Base-by-base conservation (phyloP, 352 stramenopile genomes). In the Nothophytophthora sp. region DNA sequence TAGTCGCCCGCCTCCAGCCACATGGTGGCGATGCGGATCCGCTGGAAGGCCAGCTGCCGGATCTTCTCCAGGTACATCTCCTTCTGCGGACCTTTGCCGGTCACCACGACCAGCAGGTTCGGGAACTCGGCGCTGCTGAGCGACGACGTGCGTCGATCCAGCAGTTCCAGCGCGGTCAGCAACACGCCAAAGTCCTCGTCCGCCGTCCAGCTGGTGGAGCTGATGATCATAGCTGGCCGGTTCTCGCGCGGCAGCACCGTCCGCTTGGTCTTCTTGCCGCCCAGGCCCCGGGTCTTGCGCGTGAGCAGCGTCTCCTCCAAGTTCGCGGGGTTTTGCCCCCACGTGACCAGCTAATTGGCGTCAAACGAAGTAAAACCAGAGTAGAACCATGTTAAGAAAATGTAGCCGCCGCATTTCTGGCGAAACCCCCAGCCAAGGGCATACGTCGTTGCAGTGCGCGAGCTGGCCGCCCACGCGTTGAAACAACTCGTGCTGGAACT, bases 181-280 rank as follows among this genome's bases (percentile, higher is more conserved):
- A 99, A 64, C 45, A 99, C 91, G 15, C 83, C 84, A 89, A 99
- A 99, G 64, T 99, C 97, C 73, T 99, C 98, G 59, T 99, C 98
- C 3, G 95, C 82, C 6, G 98, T 99, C 97, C 97, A 99, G 43
- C 88, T 98, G 4, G 98, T 99, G 8, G 95, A 99, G 55, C 90
- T 99, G 48, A 92, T 87, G 42, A 92, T 74, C 55, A 92, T 78
- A 24, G 81, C 81, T 1, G 81, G 81, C 11, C 81, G 76, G 25
- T 89, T 66, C 25, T 71, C 43, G 12, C 79, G 79, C 9, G 60
- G n/a, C 46, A 68, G 37, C 9, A 85, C 56, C 0, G 41, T 16
- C 12, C 20, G 23, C 13, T 48, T 66, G 36, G 52, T 50, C 15
- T 69, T 73, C 36, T 64, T 77, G 5, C 55, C 62, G 32, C 20